Evolutionary conservation across 2,329 filamentous ascomycete genomes (phyloP).

Genomic region (Cercospora sesami): DNA sequence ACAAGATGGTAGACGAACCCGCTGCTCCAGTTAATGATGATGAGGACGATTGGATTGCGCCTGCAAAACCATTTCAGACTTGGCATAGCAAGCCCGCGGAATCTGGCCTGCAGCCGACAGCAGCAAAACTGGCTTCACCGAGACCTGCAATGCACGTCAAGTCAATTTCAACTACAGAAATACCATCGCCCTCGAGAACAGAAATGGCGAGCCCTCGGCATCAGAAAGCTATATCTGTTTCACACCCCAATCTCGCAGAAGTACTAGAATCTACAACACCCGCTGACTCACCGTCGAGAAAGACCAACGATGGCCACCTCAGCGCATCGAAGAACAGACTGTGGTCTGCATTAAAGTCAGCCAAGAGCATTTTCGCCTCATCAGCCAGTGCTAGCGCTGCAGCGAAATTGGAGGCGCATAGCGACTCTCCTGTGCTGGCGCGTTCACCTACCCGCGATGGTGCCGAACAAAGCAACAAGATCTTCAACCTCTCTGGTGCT

Average conservation of each 20-base stretch:
- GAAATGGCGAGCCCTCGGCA: constrained; percentile 44
- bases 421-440: constrained; percentile 28
- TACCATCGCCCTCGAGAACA: constrained; percentile 50
- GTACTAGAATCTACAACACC: constrained; percentile 55
- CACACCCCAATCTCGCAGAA: constrained; percentile 43
- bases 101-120: constrained; percentile 15
- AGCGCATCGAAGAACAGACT: constrained; percentile 92
- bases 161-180: constrained; percentile 38
- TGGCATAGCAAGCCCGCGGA: constrained; percentile 18
- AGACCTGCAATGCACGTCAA: constrained; percentile 39
- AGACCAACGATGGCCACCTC: constrained; percentile 70
- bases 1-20: constrained; percentile 19
- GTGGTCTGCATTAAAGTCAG: constrained; percentile 85
- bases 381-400: constrained; percentile 62
- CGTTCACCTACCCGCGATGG: constrained; percentile 21
- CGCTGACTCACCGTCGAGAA: constrained; percentile 55
- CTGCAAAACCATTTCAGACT: constrained; percentile 36
- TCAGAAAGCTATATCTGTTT: constrained; percentile 58
- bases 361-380: constrained; percentile 80
- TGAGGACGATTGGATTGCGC: constrained; percentile 62
- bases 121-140: constrained; percentile 42
- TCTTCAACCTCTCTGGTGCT: constrained; percentile 39
- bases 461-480: constrained; percentile 23
- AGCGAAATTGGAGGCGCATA: constrained; percentile 55
- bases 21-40: constrained; percentile 45